Evolutionary conservation across 108 stramenopile species (phyloP).

Genomic region (Cyclostephanos tholiformis): DNA sequence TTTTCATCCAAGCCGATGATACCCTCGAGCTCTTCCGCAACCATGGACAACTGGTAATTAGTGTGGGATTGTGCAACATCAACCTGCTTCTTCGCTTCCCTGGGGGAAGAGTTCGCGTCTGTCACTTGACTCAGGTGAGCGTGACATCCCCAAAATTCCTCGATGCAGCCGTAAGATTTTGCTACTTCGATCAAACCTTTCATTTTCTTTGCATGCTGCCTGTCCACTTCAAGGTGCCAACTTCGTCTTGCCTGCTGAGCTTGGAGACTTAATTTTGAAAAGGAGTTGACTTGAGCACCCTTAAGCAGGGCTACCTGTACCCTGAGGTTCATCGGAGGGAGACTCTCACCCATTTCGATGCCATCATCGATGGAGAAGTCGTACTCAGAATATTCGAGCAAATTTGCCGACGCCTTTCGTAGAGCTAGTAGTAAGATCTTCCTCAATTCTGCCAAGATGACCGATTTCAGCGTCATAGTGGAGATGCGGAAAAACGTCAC

Average conservation of each 20-base stretch:
- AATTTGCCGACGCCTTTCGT: neutral
- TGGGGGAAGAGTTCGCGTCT: neutral
- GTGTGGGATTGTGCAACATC: neutral
- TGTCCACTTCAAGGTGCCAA: neutral
- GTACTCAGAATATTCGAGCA: neutral
- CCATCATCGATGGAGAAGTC: neutral
- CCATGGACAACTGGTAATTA: neutral
- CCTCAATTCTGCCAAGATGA: neutral
- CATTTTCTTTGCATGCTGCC: neutral
- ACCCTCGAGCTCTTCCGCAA: neutral
- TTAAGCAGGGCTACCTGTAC: neutral
- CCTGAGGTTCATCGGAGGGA: neutral
- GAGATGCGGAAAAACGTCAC: neutral
- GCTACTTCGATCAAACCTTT: neutral
- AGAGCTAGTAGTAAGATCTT: neutral
- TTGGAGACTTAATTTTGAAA: neutral
- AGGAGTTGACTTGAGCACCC: neutral
- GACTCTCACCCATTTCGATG: neutral
- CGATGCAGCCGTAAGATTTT: neutral
- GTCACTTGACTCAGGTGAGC: neutral
- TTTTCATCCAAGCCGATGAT: neutral
- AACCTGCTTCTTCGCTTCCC: neutral
- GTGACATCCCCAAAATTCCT: neutral
- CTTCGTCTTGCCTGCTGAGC: neutral
- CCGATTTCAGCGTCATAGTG: neutral